Conservation (phyloP, 768 basidiomycete genomes). For the Heimioporus sp. region DNA sequence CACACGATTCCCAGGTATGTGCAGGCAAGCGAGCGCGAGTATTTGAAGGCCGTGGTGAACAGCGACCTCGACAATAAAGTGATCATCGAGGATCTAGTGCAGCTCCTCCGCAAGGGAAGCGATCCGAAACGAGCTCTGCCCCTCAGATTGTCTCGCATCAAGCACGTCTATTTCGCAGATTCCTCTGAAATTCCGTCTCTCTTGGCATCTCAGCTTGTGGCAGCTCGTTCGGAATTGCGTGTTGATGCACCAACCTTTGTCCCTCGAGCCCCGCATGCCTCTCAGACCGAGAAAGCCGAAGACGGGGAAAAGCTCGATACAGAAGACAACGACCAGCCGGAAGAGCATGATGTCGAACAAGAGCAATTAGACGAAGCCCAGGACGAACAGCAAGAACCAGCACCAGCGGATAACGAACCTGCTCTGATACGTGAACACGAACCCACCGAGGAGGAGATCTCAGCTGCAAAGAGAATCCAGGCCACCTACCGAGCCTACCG, state of each 20-base stretch:
- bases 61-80: conserved; percentile 8
- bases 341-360: neutral
- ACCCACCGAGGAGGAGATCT: conserved; percentile 26
- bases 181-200: conserved; percentile 31
- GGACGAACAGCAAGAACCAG: conserved; percentile 11
- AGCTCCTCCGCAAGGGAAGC: conserved; percentile 19
- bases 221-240: conserved; percentile 13
- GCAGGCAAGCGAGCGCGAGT: neutral
- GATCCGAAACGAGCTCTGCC: neutral
- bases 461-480: conserved; percentile 24
- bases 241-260: conserved; percentile 18
- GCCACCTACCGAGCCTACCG: conserved; percentile 10
- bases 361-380: neutral
- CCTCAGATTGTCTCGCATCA: conserved; percentile 17
- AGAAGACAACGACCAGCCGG: neutral
- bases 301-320: neutral
- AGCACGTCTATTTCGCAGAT: conserved; percentile 29
- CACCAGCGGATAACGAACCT: conserved; percentile 11
- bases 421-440: conserved; percentile 14
- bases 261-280: conserved; percentile 2
- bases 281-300: neutral
- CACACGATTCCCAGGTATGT: neutral
- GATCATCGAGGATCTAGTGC: conserved; percentile 21
- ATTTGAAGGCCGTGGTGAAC: conserved; percentile 13
- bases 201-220: conserved; percentile 17